Evolutionary conservation across 176 grass and related monocot species (phyloP).

Genomic region (Calamus simplicifolius): DNA sequence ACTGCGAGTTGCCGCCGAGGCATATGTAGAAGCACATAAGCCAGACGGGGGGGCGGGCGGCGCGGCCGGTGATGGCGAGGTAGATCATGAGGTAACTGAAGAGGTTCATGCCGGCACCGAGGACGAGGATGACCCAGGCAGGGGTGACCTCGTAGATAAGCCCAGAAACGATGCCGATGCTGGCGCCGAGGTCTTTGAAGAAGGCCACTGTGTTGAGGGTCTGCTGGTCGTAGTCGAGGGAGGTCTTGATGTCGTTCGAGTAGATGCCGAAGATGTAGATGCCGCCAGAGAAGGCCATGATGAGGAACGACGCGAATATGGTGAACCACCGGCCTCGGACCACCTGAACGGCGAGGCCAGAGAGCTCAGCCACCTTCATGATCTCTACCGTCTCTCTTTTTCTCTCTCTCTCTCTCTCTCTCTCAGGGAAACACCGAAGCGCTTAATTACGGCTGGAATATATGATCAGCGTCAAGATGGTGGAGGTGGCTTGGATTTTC

Average conservation of each 20-base stretch:
- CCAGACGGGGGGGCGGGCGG: conserved; percentile 6
- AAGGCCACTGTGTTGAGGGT: conserved; percentile 51
- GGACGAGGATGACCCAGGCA: conserved; percentile 33
- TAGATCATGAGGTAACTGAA: conserved; percentile 55
- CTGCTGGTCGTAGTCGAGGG: conserved; percentile 45
- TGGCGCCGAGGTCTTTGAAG: conserved; percentile 63
- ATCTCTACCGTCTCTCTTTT: too few relatives aligned
- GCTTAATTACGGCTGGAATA: too few relatives aligned
- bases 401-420: too few relatives aligned
- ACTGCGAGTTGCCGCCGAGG: conserved; percentile 13
- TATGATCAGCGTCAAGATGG: too few relatives aligned
- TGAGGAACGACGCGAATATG: conserved; percentile 44
- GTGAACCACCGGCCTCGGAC: conserved; percentile 30
- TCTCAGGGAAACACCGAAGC: too few relatives aligned
- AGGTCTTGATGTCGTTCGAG: conserved; percentile 53
- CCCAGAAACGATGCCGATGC: conserved; percentile 41
- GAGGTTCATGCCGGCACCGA: conserved; percentile 47
- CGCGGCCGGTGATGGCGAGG: conserved; percentile 32
- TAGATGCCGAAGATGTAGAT: conserved; percentile 59
- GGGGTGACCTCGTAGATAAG: conserved; percentile 35
- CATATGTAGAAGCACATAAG: conserved; percentile 17
- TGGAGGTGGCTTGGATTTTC: too few relatives aligned
- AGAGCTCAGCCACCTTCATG: too few relatives aligned
- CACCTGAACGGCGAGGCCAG: conserved; percentile 10
- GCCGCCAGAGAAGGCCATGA: conserved; percentile 31